phyloP scores from a whole-genome alignment of 129 eudicot species.

The Arctium lappa region DNA sequence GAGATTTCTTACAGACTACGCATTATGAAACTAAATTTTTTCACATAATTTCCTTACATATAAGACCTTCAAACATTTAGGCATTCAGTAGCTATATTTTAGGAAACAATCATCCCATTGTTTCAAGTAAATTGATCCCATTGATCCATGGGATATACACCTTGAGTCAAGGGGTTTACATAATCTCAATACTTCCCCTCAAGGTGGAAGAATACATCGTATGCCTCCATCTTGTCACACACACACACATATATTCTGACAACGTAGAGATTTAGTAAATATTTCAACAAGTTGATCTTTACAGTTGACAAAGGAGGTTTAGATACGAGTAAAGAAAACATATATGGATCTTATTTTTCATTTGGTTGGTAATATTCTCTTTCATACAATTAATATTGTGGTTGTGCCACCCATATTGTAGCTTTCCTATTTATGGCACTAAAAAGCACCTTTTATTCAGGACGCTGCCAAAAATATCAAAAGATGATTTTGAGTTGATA shows the following conservation, averaged over 20 bases:
- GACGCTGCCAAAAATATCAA: constrained; percentile 88
- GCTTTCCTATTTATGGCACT: neutral
- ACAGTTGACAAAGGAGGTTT: neutral
- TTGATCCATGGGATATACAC: neutral
- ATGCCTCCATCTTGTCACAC: neutral
- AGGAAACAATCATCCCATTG: neutral
- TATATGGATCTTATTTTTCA: neutral
- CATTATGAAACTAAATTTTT: too few species aligned
- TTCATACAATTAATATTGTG: neutral
- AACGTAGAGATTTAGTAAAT: neutral
- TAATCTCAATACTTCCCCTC: neutral
- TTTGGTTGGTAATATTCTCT: neutral
- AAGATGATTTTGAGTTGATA: constrained; percentile 80
- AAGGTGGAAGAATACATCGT: neutral
- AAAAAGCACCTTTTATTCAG: constrained; percentile 34
- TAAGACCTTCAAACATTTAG: neutral
- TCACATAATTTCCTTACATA: too few species aligned
- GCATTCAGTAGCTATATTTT: neutral
- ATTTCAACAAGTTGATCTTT: neutral
- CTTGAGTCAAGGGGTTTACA: neutral
- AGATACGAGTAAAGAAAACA: neutral
- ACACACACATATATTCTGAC: neutral
- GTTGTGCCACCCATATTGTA: neutral
- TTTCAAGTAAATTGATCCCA: neutral
- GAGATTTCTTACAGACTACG: too few species aligned